Conservation (phyloP, 2,329 filamentous ascomycete species). For the Pseudopyricularia cyperi region DNA sequence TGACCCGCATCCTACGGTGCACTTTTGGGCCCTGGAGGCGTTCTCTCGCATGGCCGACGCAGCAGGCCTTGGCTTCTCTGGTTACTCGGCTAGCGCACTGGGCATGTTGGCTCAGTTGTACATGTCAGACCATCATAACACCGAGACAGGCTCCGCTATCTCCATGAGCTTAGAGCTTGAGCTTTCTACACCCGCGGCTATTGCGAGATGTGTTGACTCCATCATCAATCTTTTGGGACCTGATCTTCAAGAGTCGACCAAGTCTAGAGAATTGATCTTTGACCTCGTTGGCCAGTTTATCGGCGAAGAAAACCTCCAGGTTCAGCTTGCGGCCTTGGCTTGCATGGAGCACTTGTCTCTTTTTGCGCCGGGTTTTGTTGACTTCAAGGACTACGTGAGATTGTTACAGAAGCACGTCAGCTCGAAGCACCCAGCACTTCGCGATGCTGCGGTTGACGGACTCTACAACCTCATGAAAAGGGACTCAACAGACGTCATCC, state of each 20-base stretch:
- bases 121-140: conserved; percentile 79
- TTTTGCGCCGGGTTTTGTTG: conserved; percentile 79
- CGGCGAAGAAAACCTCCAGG: conserved; percentile 48
- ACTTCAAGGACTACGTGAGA: conserved; percentile 73
- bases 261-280: conserved; percentile 84
- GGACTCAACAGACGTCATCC: conserved; percentile 70
- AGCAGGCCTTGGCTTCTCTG: conserved; percentile 81
- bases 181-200: conserved; percentile 59
- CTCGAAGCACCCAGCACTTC: conserved; percentile 54
- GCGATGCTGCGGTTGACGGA: conserved; percentile 73
- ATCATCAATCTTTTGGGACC: conserved; percentile 92
- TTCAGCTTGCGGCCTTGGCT: conserved; percentile 64
- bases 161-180: conserved; percentile 88
- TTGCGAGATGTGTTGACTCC: conserved; percentile 85
- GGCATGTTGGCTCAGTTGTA: conserved; percentile 93
- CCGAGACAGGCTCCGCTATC: conserved; percentile 64
- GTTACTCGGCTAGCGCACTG: conserved; percentile 78
- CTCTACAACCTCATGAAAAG: conserved; percentile 93
- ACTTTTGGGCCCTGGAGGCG: conserved; percentile 92
- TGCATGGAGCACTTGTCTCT: conserved; percentile 86
- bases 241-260: conserved; percentile 83
- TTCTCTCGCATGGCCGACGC: conserved; percentile 79
- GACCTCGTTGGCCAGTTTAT: conserved; percentile 76
- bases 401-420: conserved; percentile 66
- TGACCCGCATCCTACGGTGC: conserved; percentile 87